A percentile compares a stretch with the other conserved stretches of the same genome.
These are phyloP conservation scores for Pythium aquatile DNA, from an alignment of 352 stramenopile species.

Conservation along the genomic window DNA sequence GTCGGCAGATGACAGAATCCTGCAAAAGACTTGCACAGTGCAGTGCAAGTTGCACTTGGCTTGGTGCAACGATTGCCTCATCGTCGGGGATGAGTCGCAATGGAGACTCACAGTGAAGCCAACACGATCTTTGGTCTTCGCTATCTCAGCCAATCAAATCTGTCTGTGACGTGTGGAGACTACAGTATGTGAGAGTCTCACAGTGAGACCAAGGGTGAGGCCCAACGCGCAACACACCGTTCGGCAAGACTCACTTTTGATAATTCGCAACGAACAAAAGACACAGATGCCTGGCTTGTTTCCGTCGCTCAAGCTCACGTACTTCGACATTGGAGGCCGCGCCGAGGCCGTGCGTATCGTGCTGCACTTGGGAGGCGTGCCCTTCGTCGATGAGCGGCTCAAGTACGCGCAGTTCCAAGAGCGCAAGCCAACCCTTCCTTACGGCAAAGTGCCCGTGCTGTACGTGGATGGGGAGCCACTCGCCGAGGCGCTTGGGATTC, in stretches of 20 bases:
- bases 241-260: background rate
- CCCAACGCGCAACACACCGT: background rate
- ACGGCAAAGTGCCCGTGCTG: slow-evolving; percentile 30
- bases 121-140: background rate
- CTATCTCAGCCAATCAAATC: background rate
- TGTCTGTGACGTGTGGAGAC: background rate
- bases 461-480: slow-evolving; percentile 43
- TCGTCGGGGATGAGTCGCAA: background rate
- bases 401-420: slow-evolving; percentile 24
- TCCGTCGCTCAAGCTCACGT: slow-evolving; percentile 28
- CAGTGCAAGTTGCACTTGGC: too few species aligned
- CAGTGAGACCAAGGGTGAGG: background rate
- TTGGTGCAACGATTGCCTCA: background rate
- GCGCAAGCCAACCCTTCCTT: slow-evolving; percentile 29
- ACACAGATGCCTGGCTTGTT: background rate
- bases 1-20: too few species aligned
- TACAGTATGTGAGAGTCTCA: background rate
- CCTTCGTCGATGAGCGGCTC: slow-evolving; percentile 38
- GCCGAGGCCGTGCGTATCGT: slow-evolving; percentile 31
- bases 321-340: slow-evolving; percentile 34
- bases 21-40: background rate
- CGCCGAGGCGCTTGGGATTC: slow-evolving; percentile 45
- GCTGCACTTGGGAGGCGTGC: slow-evolving; percentile 29
- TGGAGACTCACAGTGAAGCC: background rate
- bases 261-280: background rate